Conservation (phyloP, 208 protist genomes). For the Acanthamoeba castellanii region DNA sequence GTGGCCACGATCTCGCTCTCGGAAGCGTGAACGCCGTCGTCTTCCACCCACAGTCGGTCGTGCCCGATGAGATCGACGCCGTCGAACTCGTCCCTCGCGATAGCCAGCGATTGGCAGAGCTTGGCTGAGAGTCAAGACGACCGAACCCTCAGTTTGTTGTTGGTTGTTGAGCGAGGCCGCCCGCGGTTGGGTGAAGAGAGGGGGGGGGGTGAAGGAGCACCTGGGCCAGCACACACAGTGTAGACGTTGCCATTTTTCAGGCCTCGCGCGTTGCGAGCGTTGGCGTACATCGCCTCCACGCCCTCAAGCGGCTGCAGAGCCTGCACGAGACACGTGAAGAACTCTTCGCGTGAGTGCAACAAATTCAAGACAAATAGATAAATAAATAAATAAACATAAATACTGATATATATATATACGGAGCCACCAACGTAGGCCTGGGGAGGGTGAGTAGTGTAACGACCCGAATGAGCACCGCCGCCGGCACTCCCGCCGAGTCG, state of each 20-base stretch:
- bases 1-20: constrained; percentile 29
- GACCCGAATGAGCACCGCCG: constrained; percentile 26
- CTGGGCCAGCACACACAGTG: constrained; percentile 32
- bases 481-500: background rate
- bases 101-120: background rate
- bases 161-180: no score
- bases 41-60: background rate
- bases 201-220: background rate
- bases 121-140: background rate
- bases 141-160: background rate
- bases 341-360: background rate
- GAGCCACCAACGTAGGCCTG: no score
- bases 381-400: background rate
- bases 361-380: no score
- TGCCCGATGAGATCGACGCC: background rate
- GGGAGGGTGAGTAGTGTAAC: no score
- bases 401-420: no score
- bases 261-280: background rate
- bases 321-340: background rate
- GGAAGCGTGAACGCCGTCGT: background rate
- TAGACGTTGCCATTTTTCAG: background rate
- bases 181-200: background rate
- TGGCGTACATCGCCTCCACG: background rate
- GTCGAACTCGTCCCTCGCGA: constrained; percentile 46
- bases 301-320: constrained; percentile 1